Evolutionary conservation across 2,329 filamentous ascomycete genomes (phyloP), one percentile per base, ranked within the genome.

Genomic region (Dactylonectria estremocensis): DNA sequence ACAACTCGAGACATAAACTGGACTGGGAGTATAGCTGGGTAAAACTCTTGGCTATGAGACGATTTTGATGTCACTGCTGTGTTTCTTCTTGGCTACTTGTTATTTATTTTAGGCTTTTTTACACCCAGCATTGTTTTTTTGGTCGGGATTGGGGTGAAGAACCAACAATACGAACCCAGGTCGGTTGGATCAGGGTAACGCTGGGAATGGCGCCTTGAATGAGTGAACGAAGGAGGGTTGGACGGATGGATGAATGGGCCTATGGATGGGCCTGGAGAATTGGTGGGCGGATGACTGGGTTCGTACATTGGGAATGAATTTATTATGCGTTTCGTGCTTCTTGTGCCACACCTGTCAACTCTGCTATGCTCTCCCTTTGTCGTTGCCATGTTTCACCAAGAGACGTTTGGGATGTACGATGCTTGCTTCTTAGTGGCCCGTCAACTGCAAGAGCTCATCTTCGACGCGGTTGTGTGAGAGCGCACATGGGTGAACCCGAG

Each of bases 251-350:
- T 43, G 60, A 57, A 49, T 52, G 60, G 35, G n/a, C n/a, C n/a
- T n/a, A 43, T 24, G 20, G 50, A 46, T 37, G 46, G 54, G 61
- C 14, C 35, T 31, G 52, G 61, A 58, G 45, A 20, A 40, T 20
- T 14, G 40, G 35, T 46, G 33, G 60, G 53, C 40, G 52, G 35
- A 28, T 49, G 37, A 48, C 52, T 45, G 64, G 50, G 31, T 31
- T 61, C 59, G 67, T 68, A 64, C 49, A 66, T 59, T 48, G 61
- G 62, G 46, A 69, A 65, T 31, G 60, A 60, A 68, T 68, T 67
- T 14, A 68, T 65, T 14, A 68, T 62, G 66, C 60, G 66, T 63
- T 61, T 62, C 53, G 48, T 14, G 14, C 35, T 49, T 55, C 2
- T 33, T 28, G 13, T 40, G 10, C 28, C 37, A 20, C 18, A 52